phyloP scores from a whole-genome alignment of 192 early-diverging fungal genomes.

The Coemansia sp. region DNA sequence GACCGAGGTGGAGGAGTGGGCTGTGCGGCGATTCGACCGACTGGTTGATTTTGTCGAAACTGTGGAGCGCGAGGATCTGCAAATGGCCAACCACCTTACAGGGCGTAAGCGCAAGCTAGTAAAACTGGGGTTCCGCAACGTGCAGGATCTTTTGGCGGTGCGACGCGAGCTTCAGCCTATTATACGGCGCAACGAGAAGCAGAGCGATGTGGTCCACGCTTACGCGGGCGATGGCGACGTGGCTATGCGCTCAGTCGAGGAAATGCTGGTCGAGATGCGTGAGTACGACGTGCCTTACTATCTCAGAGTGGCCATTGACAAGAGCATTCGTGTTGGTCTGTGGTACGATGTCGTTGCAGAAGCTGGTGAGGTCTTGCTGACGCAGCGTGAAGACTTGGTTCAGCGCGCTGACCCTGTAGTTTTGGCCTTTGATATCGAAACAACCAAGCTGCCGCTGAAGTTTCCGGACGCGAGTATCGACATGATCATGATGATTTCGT shows the following conservation, averaged over 20 bases:
- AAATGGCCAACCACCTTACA: conserved; percentile 86
- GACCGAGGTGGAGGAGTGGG: conserved; percentile 81
- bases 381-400: conserved; percentile 74
- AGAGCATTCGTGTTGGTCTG: conserved; percentile 87
- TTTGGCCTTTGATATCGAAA: conserved; percentile 97
- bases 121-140: conserved; percentile 83
- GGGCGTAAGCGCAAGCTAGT: conserved; percentile 70
- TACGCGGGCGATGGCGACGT: conserved; percentile 60
- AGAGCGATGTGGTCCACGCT: conserved; percentile 60
- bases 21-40: conserved; percentile 69
- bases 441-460: conserved; percentile 95
- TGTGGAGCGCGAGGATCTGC: conserved; percentile 81
- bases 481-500: conserved; percentile 99
- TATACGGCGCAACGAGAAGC: conserved; percentile 67
- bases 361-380: conserved; percentile 62
- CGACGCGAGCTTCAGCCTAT: conserved; percentile 71
- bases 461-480: conserved; percentile 92
- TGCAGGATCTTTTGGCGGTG: conserved; percentile 74
- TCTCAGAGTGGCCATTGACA: conserved; percentile 90
- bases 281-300: conserved; percentile 99
- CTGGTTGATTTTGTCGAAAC: conserved; percentile 63
- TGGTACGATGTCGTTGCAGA: conserved; percentile 87
- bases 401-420: conserved; percentile 93
- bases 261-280: conserved; percentile 85
- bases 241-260: conserved; percentile 48